Evolutionary conservation across 2,329 filamentous ascomycete genomes (phyloP), one percentile per base, ranked within the genome.

Genomic region (Didymella exigua): DNA sequence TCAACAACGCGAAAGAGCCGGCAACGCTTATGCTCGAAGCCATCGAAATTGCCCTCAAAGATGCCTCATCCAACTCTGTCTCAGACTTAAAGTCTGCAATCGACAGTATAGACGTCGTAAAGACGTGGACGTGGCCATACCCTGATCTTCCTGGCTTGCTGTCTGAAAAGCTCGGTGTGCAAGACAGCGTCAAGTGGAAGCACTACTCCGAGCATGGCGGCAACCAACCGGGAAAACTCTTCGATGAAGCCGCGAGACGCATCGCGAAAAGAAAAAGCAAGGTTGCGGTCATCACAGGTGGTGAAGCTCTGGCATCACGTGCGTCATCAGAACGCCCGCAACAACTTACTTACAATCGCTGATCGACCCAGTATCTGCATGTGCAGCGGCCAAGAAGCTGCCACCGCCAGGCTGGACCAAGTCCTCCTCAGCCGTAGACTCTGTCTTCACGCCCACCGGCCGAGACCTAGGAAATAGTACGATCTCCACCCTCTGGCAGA

Each of bases 91-190:
- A 77, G 55, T 63, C 74, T 0, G 70, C 72, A 0, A 81, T 87
- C 47, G 85, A 88, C 65, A 84, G 81, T 60, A 76, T 89, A 40
- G 77, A 81, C 37, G 80, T 87, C 4, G 85, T 88, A 9, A 79
- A 78, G 34, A 84, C 84, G 0, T 89, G 86, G 86, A 87, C 86
- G 0, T 88, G 86, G 86, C 81, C 82, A 0, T 89, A 89, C 65
- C 71, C 77, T 1, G 81, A 89, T 65, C 70, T 88, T 1, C 84
- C 86, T 0, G 77, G 76, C 5, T 72, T 84, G 1, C 66, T 89
- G 5, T 76, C 81, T 0, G 61, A 80, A 33, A 79, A 76, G 31
- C 69, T 89, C 2, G 77, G 75, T 0, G 74, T 84, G 3, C 68
- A 77, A 2, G 71, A 82, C 13, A 68, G 75, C 2, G 75, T 82